These are phyloP conservation scores for Curvularia sp. DNA, from an alignment of 2,329 filamentous ascomycete genomes.

Conservation along the genomic window DNA sequence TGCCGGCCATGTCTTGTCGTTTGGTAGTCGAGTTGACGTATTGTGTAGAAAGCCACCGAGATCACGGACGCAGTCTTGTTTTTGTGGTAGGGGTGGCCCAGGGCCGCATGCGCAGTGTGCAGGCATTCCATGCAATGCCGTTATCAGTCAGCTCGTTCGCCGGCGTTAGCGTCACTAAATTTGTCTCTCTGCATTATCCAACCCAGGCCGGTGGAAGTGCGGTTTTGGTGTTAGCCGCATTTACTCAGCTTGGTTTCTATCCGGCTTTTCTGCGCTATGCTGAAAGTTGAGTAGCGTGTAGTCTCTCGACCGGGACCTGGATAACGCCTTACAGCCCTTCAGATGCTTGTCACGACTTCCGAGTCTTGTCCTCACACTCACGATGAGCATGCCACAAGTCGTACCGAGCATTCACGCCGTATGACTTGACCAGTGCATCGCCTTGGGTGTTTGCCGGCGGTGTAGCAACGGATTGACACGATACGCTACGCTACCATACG, in stretches of 20 bases:
- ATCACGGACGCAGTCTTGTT: background rate
- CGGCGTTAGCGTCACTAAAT: conserved; percentile 1
- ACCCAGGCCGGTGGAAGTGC: background rate
- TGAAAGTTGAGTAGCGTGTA: background rate
- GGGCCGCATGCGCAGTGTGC: background rate
- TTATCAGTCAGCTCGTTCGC: background rate
- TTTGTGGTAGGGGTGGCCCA: background rate
- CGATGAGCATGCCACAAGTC: too few species aligned
- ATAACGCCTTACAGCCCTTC: background rate
- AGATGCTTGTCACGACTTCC: background rate
- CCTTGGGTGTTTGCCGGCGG: too few species aligned
- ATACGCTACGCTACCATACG: too few species aligned
- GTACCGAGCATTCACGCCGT: too few species aligned
- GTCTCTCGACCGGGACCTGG: background rate
- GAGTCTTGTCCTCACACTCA: too few species aligned
- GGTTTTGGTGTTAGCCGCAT: background rate
- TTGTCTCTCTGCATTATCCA: background rate
- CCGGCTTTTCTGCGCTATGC: background rate
- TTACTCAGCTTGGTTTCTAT: background rate
- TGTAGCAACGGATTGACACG: too few species aligned
- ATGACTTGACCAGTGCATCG: too few species aligned
- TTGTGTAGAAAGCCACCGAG: background rate
- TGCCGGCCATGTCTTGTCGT: background rate
- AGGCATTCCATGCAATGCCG: background rate
- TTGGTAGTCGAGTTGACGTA: background rate